A percentile compares a stretch with the other conserved stretches of the same genome.
Conservation (phyloP, 805 yeast species). For the Myxozyma udenii region DNA sequence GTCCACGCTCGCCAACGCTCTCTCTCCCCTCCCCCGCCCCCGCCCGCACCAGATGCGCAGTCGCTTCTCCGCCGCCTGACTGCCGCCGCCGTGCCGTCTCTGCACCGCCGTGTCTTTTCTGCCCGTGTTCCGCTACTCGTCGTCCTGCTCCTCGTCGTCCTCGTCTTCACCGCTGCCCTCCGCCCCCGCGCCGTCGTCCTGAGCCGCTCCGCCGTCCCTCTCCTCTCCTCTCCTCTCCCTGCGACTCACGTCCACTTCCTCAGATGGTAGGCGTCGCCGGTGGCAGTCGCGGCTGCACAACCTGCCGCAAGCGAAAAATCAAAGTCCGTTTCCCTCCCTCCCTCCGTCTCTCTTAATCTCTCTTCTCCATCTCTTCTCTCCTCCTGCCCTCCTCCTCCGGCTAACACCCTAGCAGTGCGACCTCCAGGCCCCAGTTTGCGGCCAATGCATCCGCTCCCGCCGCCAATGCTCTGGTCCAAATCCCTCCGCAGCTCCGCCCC, state of each 20-base stretch:
- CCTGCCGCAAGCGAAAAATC: slow-evolving; percentile 17
- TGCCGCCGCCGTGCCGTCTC: too few relatives aligned
- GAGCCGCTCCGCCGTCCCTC: not conserved
- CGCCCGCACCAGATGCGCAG: not conserved
- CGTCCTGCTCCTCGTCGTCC: not conserved
- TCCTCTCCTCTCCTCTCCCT: too few relatives aligned
- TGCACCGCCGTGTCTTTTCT: too few relatives aligned
- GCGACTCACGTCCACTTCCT: too few relatives aligned
- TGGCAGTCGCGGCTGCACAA: slow-evolving; percentile 22
- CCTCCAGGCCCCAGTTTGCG: slow-evolving; percentile 3
- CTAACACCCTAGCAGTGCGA: slow-evolving; percentile 4
- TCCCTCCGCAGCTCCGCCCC: not conserved
- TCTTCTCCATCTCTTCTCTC: not conserved
- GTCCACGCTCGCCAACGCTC: too few relatives aligned
- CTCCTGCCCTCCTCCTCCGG: not conserved
- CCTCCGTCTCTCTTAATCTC: not conserved
- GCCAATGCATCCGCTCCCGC: slow-evolving; percentile 7
- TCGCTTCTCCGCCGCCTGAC: not conserved
- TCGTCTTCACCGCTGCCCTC: not conserved
- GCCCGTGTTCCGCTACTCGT: too few relatives aligned
- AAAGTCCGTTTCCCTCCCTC: slow-evolving; percentile 7
- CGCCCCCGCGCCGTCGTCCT: not conserved
- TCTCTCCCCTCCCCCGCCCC: not conserved
- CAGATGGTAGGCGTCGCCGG: slow-evolving; percentile 25
- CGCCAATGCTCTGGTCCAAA: slow-evolving; percentile 6